Evolutionary conservation across 2,329 filamentous ascomycete species (phyloP).

Genomic region (Epichloe sylvatica): DNA sequence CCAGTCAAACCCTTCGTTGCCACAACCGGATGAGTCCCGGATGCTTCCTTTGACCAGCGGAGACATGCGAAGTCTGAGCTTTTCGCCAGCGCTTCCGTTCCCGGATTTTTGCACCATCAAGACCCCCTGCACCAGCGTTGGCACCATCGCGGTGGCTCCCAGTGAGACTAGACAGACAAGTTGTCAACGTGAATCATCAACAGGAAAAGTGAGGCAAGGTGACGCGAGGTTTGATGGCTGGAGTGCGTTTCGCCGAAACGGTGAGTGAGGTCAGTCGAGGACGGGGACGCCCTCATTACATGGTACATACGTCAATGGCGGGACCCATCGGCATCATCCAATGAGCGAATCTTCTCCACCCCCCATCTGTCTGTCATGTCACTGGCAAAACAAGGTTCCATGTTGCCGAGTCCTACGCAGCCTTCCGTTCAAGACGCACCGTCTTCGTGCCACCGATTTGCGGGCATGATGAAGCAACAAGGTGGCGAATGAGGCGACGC

Average conservation of each 20-base stretch:
- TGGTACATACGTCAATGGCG: not conserved
- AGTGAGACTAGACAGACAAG: not conserved
- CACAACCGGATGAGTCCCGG: not conserved
- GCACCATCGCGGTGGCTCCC: too few species aligned
- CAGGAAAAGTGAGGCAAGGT: not conserved
- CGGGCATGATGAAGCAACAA: not conserved
- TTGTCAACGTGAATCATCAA: not conserved
- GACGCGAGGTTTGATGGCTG: not conserved
- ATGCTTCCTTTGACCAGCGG: not conserved
- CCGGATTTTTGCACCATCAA: too few species aligned
- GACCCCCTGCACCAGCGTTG: too few species aligned
- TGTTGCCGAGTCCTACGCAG: too few species aligned
- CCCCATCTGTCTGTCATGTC: conserved; percentile 1
- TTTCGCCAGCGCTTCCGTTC: too few species aligned
- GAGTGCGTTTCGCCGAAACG: conserved; percentile 1
- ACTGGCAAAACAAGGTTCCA: not conserved
- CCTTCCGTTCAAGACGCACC: not conserved
- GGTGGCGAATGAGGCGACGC: not conserved
- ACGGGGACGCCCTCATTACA: not conserved
- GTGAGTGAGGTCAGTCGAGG: conserved; percentile 2
- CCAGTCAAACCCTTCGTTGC: not conserved
- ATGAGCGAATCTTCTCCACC: not conserved
- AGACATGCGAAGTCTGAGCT: too few species aligned
- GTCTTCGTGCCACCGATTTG: not conserved
- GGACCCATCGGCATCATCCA: not conserved